These are phyloP conservation scores for Heimioporus sp. DNA, from an alignment of 768 basidiomycete genomes.

Conservation along the genomic window DNA sequence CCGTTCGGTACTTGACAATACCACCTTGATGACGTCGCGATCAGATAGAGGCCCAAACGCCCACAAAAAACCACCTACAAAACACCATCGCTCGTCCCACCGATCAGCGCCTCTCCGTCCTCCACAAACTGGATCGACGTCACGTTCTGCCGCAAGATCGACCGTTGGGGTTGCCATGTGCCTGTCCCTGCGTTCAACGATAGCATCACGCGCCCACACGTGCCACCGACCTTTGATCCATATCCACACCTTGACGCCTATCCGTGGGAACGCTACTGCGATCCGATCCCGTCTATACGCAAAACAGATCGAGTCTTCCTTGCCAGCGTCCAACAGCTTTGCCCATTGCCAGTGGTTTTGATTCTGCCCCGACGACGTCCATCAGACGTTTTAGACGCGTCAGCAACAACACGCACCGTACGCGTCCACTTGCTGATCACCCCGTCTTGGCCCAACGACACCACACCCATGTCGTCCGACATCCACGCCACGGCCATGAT, in stretches of 20 bases:
- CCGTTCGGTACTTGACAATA: constrained; percentile 68
- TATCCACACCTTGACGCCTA: constrained; percentile 65
- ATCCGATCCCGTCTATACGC: constrained; percentile 57
- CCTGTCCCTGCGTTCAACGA: constrained; percentile 34
- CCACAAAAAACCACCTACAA: constrained; percentile 41
- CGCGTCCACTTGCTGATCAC: constrained; percentile 58
- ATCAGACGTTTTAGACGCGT: background rate
- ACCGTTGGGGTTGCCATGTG: constrained; percentile 62
- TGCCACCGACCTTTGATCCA: constrained; percentile 48
- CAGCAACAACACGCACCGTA: constrained; percentile 37
- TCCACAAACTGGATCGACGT: constrained; percentile 63
- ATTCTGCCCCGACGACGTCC: constrained; percentile 29
- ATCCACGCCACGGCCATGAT: constrained; percentile 58
- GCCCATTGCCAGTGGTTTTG: constrained; percentile 55
- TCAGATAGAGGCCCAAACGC: constrained; percentile 8
- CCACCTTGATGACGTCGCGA: constrained; percentile 44
- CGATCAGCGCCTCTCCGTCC: constrained; percentile 60
- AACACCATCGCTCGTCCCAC: constrained; percentile 69
- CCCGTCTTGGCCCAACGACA: constrained; percentile 58
- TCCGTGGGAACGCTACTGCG: constrained; percentile 58
- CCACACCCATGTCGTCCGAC: constrained; percentile 52
- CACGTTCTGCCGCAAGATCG: constrained; percentile 63
- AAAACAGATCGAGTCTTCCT: constrained; percentile 48
- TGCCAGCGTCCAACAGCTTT: constrained; percentile 51
- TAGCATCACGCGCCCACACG: background rate